Conservation (phyloP, 2,329 filamentous ascomycete species). For the Tolypocladium tropicale region DNA sequence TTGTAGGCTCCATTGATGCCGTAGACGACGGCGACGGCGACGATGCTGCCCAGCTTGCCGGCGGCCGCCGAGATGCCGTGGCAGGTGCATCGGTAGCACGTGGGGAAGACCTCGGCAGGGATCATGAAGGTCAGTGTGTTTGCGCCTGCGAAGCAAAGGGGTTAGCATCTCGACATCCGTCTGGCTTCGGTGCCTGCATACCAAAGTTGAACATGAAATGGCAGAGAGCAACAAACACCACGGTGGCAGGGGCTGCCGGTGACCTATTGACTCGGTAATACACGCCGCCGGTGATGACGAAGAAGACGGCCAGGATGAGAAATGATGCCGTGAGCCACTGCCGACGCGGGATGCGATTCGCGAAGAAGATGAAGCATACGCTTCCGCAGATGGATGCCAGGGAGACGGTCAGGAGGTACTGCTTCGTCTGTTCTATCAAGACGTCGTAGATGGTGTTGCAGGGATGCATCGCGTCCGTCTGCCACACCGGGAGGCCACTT, state of each 20-base stretch:
- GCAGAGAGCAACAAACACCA: slow-evolving; percentile 40
- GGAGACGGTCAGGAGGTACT: slow-evolving; percentile 41
- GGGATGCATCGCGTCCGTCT: slow-evolving; percentile 35
- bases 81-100: slow-evolving; percentile 50
- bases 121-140: slow-evolving; percentile 56
- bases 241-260: slow-evolving; percentile 31
- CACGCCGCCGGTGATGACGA: slow-evolving; percentile 37
- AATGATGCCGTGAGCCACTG: slow-evolving; percentile 41
- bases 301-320: slow-evolving; percentile 32
- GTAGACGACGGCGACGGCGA: slow-evolving; percentile 39
- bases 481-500: slow-evolving; percentile 34
- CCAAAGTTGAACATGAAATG: slow-evolving; percentile 47
- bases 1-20: slow-evolving; percentile 36
- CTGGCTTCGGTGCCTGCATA: slow-evolving; percentile 11
- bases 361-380: slow-evolving; percentile 35
- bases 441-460: slow-evolving; percentile 43
- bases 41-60: slow-evolving; percentile 47
- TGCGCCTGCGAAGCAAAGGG: slow-evolving; percentile 29
- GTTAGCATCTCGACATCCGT: background rate
- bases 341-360: slow-evolving; percentile 36
- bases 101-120: slow-evolving; percentile 55
- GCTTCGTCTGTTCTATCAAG: slow-evolving; percentile 39
- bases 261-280: slow-evolving; percentile 37
- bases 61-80: slow-evolving; percentile 52
- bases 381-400: slow-evolving; percentile 40